phyloP scores from a whole-genome alignment of 2,329 filamentous ascomycete species.

The Madurella mycetomatis region DNA sequence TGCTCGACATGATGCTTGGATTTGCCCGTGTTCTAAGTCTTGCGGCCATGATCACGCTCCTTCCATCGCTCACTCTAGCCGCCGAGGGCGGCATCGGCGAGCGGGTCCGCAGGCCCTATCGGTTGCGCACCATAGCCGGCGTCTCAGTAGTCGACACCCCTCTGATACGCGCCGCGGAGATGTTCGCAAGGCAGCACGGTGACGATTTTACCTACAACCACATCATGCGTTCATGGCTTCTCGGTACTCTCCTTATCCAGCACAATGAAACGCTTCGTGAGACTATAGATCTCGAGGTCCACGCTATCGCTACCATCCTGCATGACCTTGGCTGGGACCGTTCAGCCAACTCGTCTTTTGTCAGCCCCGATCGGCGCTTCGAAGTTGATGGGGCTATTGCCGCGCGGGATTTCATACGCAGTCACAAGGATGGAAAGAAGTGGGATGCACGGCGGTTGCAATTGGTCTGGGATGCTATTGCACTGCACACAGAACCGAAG shows the following conservation, averaged over 20 bases:
- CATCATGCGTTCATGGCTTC: constrained; percentile 29
- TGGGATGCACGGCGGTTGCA: constrained; percentile 41
- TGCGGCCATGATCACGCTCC: no score
- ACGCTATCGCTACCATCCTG: constrained; percentile 37
- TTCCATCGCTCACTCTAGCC: no score
- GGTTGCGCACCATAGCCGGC: no score
- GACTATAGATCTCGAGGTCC: constrained; percentile 36
- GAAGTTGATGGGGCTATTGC: constrained; percentile 47
- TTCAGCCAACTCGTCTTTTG: constrained; percentile 29
- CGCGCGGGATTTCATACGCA: constrained; percentile 37
- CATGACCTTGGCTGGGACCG: constrained; percentile 42
- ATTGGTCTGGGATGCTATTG: constrained; percentile 47
- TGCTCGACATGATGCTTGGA: no score
- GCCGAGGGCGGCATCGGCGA: no score
- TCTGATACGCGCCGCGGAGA: constrained; percentile 31
- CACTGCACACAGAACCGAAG: constrained; percentile 38
- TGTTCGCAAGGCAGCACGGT: constrained; percentile 29
- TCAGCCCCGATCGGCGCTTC: constrained; percentile 44
- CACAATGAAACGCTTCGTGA: constrained; percentile 23
- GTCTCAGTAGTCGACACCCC: constrained; percentile 18
- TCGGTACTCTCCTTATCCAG: constrained; percentile 22
- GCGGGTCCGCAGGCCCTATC: no score
- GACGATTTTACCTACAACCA: constrained; percentile 36
- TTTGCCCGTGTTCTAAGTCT: no score
- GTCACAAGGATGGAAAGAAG: constrained; percentile 20